phyloP scores from a whole-genome alignment of 139 green algal genomes.

The Chlamydomonas eustigma region DNA sequence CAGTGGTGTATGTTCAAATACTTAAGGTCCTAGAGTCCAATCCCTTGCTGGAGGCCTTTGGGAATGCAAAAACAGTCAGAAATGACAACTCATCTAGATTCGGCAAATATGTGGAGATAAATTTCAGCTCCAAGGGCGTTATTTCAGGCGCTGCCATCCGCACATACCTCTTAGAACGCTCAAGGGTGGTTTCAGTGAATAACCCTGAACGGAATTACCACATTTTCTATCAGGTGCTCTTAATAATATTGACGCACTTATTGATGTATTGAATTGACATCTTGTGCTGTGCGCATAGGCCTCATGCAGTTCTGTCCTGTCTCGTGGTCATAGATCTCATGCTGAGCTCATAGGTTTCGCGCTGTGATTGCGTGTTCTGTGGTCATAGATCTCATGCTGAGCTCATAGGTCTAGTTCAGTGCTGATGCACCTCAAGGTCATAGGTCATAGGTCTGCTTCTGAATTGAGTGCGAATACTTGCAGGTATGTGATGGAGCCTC shows the following conservation, averaged over 20 bases:
- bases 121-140: slow-evolving; percentile 82
- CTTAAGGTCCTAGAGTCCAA: slow-evolving; percentile 91
- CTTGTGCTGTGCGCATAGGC: too few species aligned
- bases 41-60: slow-evolving; percentile 96
- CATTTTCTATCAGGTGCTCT: slow-evolving; percentile 92
- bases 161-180: slow-evolving; percentile 97
- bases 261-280: not conserved
- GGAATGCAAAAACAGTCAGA: slow-evolving; percentile 96
- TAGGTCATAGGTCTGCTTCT: not conserved
- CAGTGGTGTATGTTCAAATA: not conserved
- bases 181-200: slow-evolving; percentile 84
- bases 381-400: too few species aligned
- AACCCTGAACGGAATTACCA: slow-evolving; percentile 98
- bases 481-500: slow-evolving; percentile 89
- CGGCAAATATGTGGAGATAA: slow-evolving; percentile 98
- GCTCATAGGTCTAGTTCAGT: too few species aligned
- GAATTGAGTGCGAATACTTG: not conserved
- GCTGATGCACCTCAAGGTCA: too few species aligned
- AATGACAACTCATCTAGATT: slow-evolving; percentile 99
- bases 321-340: too few species aligned
- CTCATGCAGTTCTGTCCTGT: too few species aligned
- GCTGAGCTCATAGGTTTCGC: too few species aligned
- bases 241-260: slow-evolving; percentile 76
- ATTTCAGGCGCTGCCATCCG: slow-evolving; percentile 87
- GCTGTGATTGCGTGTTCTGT: too few species aligned